Base-by-base conservation (phyloP, 2,329 filamentous ascomycete genomes). In the Byssochlamys sp. region DNA sequence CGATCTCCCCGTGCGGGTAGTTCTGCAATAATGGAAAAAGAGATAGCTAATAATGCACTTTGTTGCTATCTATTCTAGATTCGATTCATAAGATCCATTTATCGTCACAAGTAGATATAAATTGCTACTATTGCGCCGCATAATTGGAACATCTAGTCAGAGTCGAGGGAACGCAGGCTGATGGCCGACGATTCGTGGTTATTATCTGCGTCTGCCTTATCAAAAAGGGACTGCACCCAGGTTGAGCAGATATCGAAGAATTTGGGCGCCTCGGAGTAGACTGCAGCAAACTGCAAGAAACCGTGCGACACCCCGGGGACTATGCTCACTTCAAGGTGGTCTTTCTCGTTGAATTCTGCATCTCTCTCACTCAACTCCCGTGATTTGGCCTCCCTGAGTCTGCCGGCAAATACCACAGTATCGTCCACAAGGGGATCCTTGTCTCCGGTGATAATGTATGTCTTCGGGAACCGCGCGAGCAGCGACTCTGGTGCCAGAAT, bases 351-450 rank as follows among this genome's bases (percentile, higher is more conserved):
- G 64, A 91, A 92, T 7, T 78, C 72, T 4, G 76, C 82, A 33
- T 73, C 76, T 35, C 75, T 72, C 70, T 74, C 82, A 68, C 76
- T 77, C 56, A 81, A 77, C n/a, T 76, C 82, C 52, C 78, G 67
- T 35, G 82, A 71, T 63, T 87, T 95, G 1, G 91, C 90, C 60
- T 91, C 84, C 5, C 91, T 81, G n/a, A 99, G 73, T 0, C 92
- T 80, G 0, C 92, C 94, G 0, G 94, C 91, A 67, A 99, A 96
- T 60, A 99, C 91, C 53, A 96, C 90, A 0, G 94, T 99, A 71
- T 99, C 94, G 68, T 99, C 94, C 0, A 97, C 94, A 0, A 99
- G 77, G 0, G 94, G 94, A 69, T 99, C 94, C 31, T 92, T 87
- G 75, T 99, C 94, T 54, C 94, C 94, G 0, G 94, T 97, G 55